phyloP scores from a whole-genome alignment of 306 rosid genomes.

The Begonia masoniana region DNA sequence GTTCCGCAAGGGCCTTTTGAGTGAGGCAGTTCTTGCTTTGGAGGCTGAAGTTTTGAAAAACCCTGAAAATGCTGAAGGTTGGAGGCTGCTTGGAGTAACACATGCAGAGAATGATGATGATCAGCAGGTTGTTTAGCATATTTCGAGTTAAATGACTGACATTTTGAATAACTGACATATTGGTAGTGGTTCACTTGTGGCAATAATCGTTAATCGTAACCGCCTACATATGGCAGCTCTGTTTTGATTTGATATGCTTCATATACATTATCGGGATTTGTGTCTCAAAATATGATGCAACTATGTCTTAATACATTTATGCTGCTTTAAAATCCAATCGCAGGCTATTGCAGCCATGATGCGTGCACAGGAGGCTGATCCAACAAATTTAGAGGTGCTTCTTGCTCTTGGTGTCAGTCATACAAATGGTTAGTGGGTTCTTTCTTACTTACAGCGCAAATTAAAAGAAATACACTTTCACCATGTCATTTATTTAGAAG shows the following conservation, averaged over 20 bases:
- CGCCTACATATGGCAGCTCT: too few species aligned
- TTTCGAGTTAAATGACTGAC: not conserved
- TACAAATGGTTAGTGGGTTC: slow-evolving; percentile 72
- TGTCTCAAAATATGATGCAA: too few species aligned
- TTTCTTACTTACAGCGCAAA: not conserved
- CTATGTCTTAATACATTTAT: not conserved
- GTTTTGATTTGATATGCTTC: too few species aligned
- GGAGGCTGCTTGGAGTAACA: slow-evolving; percentile 98
- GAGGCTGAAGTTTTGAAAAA: slow-evolving; percentile 97
- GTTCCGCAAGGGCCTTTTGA: slow-evolving; percentile 91
- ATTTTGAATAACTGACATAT: too few species aligned
- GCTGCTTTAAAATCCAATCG: slow-evolving; percentile 1
- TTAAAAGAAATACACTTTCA: too few species aligned
- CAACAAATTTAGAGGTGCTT: slow-evolving; percentile 94
- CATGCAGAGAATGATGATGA: slow-evolving; percentile 99
- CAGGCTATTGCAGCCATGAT: slow-evolving; percentile 99
- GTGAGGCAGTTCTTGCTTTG: slow-evolving; percentile 98
- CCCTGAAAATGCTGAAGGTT: slow-evolving; percentile 93
- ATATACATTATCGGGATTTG: too few species aligned
- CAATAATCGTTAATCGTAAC: too few species aligned
- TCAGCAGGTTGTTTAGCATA: slow-evolving; percentile 52
- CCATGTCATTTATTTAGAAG: too few species aligned
- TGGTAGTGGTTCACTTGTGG: too few species aligned
- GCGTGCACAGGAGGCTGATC: slow-evolving; percentile 97
- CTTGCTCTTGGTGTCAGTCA: slow-evolving; percentile 99